phyloP scores from a whole-genome alignment of 2,329 filamentous ascomycete species.

The Colletotrichum paranaense region DNA sequence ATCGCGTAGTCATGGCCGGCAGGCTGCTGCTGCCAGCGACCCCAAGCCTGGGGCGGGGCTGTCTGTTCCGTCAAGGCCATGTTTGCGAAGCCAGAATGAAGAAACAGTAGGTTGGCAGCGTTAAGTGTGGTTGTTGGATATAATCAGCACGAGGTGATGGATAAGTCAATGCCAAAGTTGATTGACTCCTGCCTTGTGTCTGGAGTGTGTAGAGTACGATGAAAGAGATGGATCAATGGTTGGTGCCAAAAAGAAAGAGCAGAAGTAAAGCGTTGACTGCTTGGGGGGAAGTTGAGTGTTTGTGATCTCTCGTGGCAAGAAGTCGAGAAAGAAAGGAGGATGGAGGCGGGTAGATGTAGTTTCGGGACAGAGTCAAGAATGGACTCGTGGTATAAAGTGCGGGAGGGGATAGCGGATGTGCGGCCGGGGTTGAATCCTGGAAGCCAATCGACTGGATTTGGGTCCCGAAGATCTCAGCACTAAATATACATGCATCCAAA shows the following conservation, averaged over 20 bases:
- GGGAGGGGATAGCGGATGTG: conserved; percentile 20
- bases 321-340: conserved; percentile 21
- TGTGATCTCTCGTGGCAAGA: conserved; percentile 36
- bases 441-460: conserved; percentile 24
- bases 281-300: conserved; percentile 37
- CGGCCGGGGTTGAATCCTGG: conserved; percentile 22
- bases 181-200: not conserved
- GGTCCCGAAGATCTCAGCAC: conserved; percentile 32
- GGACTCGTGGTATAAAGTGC: conserved; percentile 10
- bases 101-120: not conserved
- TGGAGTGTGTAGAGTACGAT: conserved; percentile 1
- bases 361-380: conserved; percentile 8
- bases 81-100: not conserved
- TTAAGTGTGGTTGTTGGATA: conserved; percentile 22
- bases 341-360: conserved; percentile 21
- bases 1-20: conserved; percentile 55
- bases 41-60: conserved; percentile 61
- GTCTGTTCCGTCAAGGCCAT: conserved; percentile 63
- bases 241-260: conserved; percentile 22
- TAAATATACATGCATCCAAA: conserved; percentile 34
- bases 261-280: not conserved
- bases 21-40: conserved; percentile 63
- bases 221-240: not conserved
- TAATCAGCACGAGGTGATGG: not conserved
- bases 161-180: not conserved